phyloP scores from a whole-genome alignment of 179 eudicot genomes.

The Sideroxylon spinosum region DNA sequence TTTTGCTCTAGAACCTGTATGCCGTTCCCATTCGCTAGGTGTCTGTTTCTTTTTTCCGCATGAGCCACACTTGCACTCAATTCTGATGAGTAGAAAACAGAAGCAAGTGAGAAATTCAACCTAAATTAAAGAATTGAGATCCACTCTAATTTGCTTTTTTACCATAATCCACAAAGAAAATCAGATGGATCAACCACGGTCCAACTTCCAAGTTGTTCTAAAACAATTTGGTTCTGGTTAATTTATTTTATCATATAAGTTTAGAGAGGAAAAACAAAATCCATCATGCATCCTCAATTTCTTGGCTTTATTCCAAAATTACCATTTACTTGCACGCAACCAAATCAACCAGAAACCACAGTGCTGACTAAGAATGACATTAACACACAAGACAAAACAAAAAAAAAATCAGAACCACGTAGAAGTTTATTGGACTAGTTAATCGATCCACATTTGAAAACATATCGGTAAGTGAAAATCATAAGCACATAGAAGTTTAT shows the following conservation, averaged over 20 bases:
- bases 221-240: not conserved
- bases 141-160: not conserved
- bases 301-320: not conserved
- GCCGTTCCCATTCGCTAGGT: slow-evolving; percentile 85
- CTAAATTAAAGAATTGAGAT: not conserved
- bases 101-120: slow-evolving; percentile 13
- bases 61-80: slow-evolving; percentile 72
- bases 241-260: not conserved
- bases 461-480: not conserved
- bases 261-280: not conserved
- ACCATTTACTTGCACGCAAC: not conserved
- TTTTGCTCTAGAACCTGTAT: slow-evolving; percentile 87
- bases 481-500: not conserved
- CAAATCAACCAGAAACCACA: not conserved
- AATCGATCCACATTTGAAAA: not conserved
- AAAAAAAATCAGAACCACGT: not conserved
- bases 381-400: not conserved
- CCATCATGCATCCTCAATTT: not conserved
- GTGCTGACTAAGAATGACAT: not conserved
- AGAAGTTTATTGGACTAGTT: not conserved
- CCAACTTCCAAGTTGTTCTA: not conserved
- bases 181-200: not conserved
- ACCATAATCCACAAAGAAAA: not conserved
- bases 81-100: slow-evolving; percentile 36
- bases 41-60: slow-evolving; percentile 67